These are phyloP conservation scores for Colletotrichum zoysiae DNA, from an alignment of 2,329 filamentous ascomycete species.

Conservation along the genomic window DNA sequence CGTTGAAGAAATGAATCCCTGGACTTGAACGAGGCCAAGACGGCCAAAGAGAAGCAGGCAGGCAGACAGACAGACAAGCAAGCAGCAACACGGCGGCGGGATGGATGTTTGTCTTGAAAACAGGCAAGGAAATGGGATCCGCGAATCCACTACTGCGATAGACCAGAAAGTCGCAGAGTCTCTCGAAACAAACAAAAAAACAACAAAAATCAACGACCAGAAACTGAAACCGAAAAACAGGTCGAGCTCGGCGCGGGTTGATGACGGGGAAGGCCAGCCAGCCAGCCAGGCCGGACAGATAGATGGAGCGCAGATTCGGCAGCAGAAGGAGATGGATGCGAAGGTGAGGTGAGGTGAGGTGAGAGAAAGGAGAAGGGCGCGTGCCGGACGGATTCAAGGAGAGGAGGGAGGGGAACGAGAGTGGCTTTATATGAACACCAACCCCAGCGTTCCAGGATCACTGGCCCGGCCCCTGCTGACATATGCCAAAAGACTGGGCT, in stretches of 20 bases:
- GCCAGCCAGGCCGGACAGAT: no score
- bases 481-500: slow-evolving; percentile 16
- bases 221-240: not conserved
- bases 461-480: slow-evolving; percentile 1
- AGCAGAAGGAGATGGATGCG: not conserved
- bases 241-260: not conserved
- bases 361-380: not conserved
- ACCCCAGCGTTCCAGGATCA: not conserved
- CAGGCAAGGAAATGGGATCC: slow-evolving; percentile 9
- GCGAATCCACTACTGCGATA: slow-evolving; percentile 1
- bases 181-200: not conserved
- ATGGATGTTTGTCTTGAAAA: not conserved
- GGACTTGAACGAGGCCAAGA: not conserved
- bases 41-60: not conserved
- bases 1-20: not conserved
- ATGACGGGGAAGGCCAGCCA: not conserved
- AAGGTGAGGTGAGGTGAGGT: not conserved
- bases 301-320: not conserved
- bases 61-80: not conserved
- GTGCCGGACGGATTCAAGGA: not conserved
- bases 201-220: not conserved
- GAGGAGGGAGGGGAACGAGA: not conserved
- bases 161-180: not conserved
- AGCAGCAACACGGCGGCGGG: not conserved
- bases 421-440: slow-evolving; percentile 24